phyloP scores from a whole-genome alignment of 192 early-diverging fungal genomes.

The Entomortierella lignicola region DNA sequence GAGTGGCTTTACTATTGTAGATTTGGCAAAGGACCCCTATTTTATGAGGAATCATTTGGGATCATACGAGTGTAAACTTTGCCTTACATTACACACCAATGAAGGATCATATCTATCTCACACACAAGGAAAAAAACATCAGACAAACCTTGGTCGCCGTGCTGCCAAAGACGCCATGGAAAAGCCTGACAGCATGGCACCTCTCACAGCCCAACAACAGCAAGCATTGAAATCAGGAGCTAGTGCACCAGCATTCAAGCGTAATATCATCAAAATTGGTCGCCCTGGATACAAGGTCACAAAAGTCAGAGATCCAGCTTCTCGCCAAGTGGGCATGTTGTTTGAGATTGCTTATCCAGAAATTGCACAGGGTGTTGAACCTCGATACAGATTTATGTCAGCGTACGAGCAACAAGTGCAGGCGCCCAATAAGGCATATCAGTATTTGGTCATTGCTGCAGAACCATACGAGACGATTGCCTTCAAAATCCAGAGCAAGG shows the following conservation, averaged over 20 bases:
- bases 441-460: constrained; percentile 95
- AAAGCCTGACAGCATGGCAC: constrained; percentile 56
- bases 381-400: constrained; percentile 95
- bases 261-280: constrained; percentile 93
- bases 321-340: constrained; percentile 88
- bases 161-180: constrained; percentile 89
- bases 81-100: constrained; percentile 87
- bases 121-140: constrained; percentile 99
- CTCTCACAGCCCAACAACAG: constrained; percentile 53
- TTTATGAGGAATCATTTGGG: constrained; percentile 95
- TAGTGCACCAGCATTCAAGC: constrained; percentile 62
- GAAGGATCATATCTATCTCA: constrained; percentile 97
- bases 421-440: constrained; percentile 85
- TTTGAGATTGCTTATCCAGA: constrained; percentile 97
- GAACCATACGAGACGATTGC: constrained; percentile 96
- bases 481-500: constrained; percentile 94
- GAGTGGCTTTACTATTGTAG: neutral
- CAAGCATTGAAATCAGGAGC: constrained; percentile 57
- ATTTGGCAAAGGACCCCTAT: constrained; percentile 94
- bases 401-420: constrained; percentile 96
- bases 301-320: constrained; percentile 89
- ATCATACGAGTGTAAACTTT: constrained; percentile 86
- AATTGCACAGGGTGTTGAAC: constrained; percentile 84
- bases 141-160: constrained; percentile 90
- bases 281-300: constrained; percentile 95